Evolutionary conservation across 805 yeast genomes (phyloP).

Genomic region (Saturnispora zaruensis): DNA sequence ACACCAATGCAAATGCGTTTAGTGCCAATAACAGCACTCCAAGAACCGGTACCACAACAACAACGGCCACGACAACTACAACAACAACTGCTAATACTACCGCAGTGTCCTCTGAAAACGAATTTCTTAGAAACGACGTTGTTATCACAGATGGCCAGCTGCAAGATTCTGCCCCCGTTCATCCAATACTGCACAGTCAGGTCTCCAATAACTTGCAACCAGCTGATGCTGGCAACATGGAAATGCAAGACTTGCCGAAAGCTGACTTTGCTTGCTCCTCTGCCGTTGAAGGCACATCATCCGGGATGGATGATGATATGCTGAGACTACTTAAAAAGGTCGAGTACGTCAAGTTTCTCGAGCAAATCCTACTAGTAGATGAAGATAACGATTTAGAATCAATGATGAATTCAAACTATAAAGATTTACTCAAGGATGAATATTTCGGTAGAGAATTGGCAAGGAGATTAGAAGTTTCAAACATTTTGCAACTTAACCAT

Average conservation of each 20-base stretch:
- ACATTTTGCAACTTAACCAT: constrained; percentile 20
- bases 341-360: constrained; percentile 23
- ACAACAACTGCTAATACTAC: neutral
- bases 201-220: constrained; percentile 6
- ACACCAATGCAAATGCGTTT: neutral
- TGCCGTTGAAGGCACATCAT: neutral
- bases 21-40: neutral
- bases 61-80: neutral
- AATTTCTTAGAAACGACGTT: neutral
- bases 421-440: constrained; percentile 20
- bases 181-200: neutral
- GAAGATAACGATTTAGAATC: constrained; percentile 10
- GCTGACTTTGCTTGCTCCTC: constrained; percentile 8
- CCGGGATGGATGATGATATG: constrained; percentile 19
- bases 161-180: neutral
- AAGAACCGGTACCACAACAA: neutral
- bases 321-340: constrained; percentile 21
- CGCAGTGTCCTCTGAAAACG: neutral
- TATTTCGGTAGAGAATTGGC: constrained; percentile 22
- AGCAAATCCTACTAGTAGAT: constrained; percentile 20
- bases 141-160: neutral
- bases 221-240: constrained; percentile 22
- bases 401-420: constrained; percentile 16
- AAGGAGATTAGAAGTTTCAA: constrained; percentile 23
- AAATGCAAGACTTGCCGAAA: constrained; percentile 23